phyloP scores from a whole-genome alignment of 2,329 filamentous ascomycete species.

The Fusarium sp. region DNA sequence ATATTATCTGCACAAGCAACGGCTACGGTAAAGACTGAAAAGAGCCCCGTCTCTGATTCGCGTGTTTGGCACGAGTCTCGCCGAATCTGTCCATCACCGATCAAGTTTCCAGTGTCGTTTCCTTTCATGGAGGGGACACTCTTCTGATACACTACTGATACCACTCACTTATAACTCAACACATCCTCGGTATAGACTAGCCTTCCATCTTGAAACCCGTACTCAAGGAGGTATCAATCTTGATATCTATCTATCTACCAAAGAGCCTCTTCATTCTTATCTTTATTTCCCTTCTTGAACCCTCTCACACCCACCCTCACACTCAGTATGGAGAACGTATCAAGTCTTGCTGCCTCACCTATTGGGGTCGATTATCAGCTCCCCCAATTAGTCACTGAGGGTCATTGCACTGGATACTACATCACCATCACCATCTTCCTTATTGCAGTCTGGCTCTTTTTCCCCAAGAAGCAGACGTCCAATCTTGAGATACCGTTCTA shows the following conservation, averaged over 20 bases:
- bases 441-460: constrained; percentile 52
- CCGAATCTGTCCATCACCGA: constrained; percentile 16
- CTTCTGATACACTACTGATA: constrained; percentile 33
- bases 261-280: neutral
- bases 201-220: constrained; percentile 6
- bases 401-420: constrained; percentile 53
- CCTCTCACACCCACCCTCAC: neutral
- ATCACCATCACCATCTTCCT: constrained; percentile 50
- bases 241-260: constrained; percentile 12
- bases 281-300: neutral
- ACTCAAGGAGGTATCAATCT: neutral
- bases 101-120: constrained; percentile 9
- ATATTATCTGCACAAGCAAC: neutral
- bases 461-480: constrained; percentile 43
- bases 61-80: constrained; percentile 18
- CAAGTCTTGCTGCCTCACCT: constrained; percentile 27
- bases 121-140: constrained; percentile 9
- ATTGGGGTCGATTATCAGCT: constrained; percentile 32
- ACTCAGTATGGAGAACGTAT: constrained; percentile 36
- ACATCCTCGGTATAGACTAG: constrained; percentile 5
- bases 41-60: constrained; percentile 3
- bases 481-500: constrained; percentile 56
- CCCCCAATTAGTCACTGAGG: constrained; percentile 38
- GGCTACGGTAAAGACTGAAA: neutral
- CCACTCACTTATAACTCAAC: constrained; percentile 29